Conservation (phyloP, 805 yeast genomes). For the Saturnispora halmiae region DNA sequence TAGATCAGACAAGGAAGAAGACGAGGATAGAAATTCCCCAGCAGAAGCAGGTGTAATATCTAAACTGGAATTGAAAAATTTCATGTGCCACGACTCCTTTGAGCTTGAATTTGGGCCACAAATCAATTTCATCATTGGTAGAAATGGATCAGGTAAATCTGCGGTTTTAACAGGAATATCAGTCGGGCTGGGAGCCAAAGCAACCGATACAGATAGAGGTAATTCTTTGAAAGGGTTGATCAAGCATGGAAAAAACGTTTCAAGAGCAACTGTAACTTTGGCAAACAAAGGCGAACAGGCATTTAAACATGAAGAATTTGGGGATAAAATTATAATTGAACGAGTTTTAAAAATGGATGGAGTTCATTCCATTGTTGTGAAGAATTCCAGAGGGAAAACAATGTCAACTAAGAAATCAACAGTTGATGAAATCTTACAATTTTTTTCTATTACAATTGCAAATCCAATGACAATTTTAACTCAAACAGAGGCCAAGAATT, state of each 20-base stretch:
- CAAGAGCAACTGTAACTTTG: conserved; percentile 57
- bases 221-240: conserved; percentile 59
- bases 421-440: conserved; percentile 57
- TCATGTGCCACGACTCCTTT: conserved; percentile 86
- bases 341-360: conserved; percentile 52
- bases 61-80: conserved; percentile 55
- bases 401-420: conserved; percentile 55
- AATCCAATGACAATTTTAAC: conserved; percentile 90
- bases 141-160: conserved; percentile 87
- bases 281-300: conserved; percentile 60
- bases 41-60: conserved; percentile 61
- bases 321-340: conserved; percentile 60
- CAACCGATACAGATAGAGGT: conserved; percentile 82
- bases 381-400: conserved; percentile 40
- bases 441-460: conserved; percentile 69
- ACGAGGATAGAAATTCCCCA: conserved; percentile 22
- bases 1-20: not conserved
- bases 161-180: conserved; percentile 83
- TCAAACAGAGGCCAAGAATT: conserved; percentile 90
- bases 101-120: conserved; percentile 67
- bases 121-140: conserved; percentile 79
- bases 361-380: conserved; percentile 44
- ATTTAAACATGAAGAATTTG: conserved; percentile 55
- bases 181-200: conserved; percentile 82
- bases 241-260: conserved; percentile 63